Conservation (phyloP, 441 rosid genomes). For the Adansonia rubrostipa region DNA sequence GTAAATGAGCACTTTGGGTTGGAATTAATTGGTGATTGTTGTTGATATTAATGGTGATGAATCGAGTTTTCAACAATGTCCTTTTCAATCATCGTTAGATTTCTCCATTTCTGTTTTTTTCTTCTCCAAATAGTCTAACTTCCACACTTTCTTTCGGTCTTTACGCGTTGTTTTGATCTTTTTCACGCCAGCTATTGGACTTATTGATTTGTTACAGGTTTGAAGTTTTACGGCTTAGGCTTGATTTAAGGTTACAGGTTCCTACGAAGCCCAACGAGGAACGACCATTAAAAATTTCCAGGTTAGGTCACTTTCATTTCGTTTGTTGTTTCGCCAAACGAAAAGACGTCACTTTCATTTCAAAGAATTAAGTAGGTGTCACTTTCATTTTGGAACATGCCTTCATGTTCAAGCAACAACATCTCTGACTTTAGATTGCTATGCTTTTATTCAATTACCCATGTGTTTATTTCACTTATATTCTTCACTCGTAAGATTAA, state of each 20-base stretch:
- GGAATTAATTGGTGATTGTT: neutral
- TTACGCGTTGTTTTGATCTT: neutral
- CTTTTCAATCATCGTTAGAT: neutral
- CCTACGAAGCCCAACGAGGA: neutral
- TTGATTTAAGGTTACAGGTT: neutral
- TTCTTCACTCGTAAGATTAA: neutral
- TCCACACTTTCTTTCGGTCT: neutral
- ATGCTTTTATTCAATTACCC: neutral
- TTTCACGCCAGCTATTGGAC: neutral
- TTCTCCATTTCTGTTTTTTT: neutral
- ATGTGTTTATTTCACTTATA: neutral
- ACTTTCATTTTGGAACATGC: conserved; percentile 17
- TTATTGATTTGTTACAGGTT: conserved; percentile 7
- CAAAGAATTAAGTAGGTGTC: conserved; percentile 9
- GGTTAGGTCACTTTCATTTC: conserved; percentile 15
- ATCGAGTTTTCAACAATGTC: neutral
- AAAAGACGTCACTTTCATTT: conserved; percentile 2
- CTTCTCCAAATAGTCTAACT: neutral
- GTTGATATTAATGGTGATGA: neutral
- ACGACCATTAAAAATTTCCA: neutral
- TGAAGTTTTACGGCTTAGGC: neutral
- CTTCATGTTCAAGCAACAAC: conserved; percentile 9
- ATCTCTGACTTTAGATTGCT: neutral
- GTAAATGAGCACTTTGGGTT: conserved; percentile 1
- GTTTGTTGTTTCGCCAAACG: neutral